Conservation (phyloP, 2,329 filamentous ascomycete genomes). For the Botrytis hyacinthi region DNA sequence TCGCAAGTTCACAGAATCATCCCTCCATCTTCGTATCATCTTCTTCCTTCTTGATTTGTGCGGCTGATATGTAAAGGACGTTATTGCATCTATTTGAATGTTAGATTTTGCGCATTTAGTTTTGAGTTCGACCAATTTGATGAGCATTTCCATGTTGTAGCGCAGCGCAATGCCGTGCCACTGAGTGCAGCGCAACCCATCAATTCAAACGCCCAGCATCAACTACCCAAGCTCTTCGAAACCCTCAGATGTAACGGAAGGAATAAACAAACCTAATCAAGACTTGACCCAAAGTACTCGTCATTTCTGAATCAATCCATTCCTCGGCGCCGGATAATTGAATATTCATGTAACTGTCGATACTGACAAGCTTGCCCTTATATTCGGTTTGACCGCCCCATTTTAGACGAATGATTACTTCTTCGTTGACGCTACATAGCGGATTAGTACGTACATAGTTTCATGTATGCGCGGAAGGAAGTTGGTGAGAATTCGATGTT, state of each 20-base stretch:
- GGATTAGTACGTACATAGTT: neutral
- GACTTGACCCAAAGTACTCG: conserved; percentile 83
- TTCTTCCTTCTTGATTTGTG: conserved; percentile 48
- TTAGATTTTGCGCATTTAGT: neutral
- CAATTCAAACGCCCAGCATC: neutral
- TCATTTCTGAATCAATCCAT: conserved; percentile 83
- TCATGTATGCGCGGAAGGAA: neutral
- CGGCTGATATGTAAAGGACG: conserved; percentile 82
- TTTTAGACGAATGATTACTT: conserved; percentile 89
- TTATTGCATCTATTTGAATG: conserved; percentile 74
- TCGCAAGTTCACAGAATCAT: conserved; percentile 28
- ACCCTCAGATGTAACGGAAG: neutral
- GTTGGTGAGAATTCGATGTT: neutral
- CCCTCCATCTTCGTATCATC: conserved; percentile 60
- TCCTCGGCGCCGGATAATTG: conserved; percentile 90
- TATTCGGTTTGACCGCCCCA: conserved; percentile 94
- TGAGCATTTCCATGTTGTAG: neutral
- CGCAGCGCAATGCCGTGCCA: neutral
- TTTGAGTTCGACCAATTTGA: neutral
- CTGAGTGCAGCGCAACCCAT: neutral
- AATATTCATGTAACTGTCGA: conserved; percentile 99
- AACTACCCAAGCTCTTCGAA: neutral
- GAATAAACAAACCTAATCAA: conserved; percentile 69
- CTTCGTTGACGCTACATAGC: conserved; percentile 71
- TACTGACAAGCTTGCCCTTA: conserved; percentile 86